Base-by-base conservation (phyloP, 2,329 filamentous ascomycete genomes). In the Huntiella moniliformis region DNA sequence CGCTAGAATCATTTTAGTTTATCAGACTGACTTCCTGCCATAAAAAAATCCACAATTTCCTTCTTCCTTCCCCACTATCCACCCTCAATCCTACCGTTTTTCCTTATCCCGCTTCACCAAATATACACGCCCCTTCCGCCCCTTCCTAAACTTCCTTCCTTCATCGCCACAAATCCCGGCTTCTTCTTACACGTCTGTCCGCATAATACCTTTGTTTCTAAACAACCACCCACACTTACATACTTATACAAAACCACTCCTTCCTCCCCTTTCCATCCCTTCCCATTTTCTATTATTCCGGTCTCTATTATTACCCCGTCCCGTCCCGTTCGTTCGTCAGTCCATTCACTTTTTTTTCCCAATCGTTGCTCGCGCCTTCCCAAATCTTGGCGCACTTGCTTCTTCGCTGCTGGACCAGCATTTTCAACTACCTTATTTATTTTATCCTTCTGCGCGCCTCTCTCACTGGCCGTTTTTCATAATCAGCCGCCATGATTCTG, bases 1-100 rank as follows among this genome's bases (percentile, higher is more conserved):
- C 16, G 36, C 40, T 31, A 39, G 38, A 28, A 32, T 42, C 43
- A 4, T 47, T 42, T 44, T 36, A 22, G 4, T 39, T 38, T 38
- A 28, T 28, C 22, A 28, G 22, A 28, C 22, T 28, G 22, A 28
- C n/a, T 34, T 34, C 22, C 38, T 16, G 10, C 18, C 5, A n/a
- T n/a, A n/a, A 12, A 28, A 12, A 13, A 18, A 15, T 42, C 28
- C 28, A 42, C 10, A 32, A 17, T 42, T 32, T 13, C 42, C 18
- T 44, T 13, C 17, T 45, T 44, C 34, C 22, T 28, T 28, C 22
- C 22, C 22, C 22, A 28, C 22, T 28, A 28, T 28, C 22, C 22
- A 28, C 11, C 28, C 32, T 48, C 12, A 37, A 18, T 45, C 41
- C 37, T 44, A 37, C 35, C 22, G 16, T 35, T 36, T 13, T 45